Evolutionary conservation across 2,329 filamentous ascomycete genomes (phyloP).

Genomic region (Xenoacremonium recifei): DNA sequence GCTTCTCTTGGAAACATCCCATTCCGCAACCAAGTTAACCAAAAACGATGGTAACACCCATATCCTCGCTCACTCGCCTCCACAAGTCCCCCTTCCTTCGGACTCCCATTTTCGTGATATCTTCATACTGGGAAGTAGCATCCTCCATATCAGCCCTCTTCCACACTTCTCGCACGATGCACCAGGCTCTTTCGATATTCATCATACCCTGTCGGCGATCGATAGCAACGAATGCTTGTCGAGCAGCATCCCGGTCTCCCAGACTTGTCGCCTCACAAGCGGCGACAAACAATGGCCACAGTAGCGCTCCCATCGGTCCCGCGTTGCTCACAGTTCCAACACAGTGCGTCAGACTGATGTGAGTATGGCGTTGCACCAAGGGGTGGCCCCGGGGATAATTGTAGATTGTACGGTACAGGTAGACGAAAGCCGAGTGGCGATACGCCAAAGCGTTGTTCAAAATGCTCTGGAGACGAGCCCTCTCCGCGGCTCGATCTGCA

Average conservation of each 20-base stretch:
- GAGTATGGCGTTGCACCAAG: conserved; percentile 53
- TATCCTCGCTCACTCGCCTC: conserved; percentile 56
- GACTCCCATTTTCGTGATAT: conserved; percentile 16
- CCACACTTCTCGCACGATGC: conserved; percentile 62
- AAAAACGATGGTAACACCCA: conserved; percentile 60
- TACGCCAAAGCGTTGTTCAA: conserved; percentile 60
- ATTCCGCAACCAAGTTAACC: too few relatives aligned
- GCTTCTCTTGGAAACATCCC: too few relatives aligned
- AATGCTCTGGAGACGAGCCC: conserved; percentile 49
- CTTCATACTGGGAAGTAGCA: conserved; percentile 22
- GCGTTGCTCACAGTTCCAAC: conserved; percentile 51
- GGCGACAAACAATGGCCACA: conserved; percentile 65
- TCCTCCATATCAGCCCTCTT: conserved; percentile 44
- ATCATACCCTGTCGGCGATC: conserved; percentile 62
- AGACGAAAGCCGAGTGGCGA: conserved; percentile 57
- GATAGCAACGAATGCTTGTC: conserved; percentile 50
- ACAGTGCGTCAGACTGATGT: conserved; percentile 51
- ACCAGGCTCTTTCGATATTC: conserved; percentile 62
- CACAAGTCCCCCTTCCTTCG: conserved; percentile 43
- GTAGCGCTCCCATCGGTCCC: conserved; percentile 61
- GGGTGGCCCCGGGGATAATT: conserved; percentile 44
- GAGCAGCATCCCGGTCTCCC: conserved; percentile 51
- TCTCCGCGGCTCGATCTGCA: conserved; percentile 30
- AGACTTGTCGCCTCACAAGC: conserved; percentile 55
- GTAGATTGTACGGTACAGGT: conserved; percentile 56